Conservation (phyloP, 176 grass and related monocot species). For the Rhipidocladum racemiflorum region DNA sequence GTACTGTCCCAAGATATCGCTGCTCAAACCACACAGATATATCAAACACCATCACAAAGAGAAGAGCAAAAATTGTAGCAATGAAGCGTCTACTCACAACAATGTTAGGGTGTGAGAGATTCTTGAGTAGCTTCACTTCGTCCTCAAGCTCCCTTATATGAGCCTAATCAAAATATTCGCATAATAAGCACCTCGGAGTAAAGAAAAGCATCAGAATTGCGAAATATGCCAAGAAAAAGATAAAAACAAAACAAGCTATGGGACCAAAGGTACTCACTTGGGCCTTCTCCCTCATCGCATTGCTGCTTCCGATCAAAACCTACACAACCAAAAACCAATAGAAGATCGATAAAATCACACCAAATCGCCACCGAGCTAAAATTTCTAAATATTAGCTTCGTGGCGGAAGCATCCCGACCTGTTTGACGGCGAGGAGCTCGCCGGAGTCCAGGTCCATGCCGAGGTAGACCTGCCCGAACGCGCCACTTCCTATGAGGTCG, state of each 20-base stretch:
- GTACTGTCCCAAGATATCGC: conserved; percentile 78
- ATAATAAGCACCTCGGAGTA: not conserved
- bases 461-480: conserved; percentile 74
- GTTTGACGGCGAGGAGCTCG: conserved; percentile 88
- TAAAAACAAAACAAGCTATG: not conserved
- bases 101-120: conserved; percentile 87
- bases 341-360: not conserved
- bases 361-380: not conserved
- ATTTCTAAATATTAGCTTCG: not conserved
- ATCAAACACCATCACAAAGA: not conserved
- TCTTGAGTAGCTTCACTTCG: conserved; percentile 90
- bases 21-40: conserved; percentile 23
- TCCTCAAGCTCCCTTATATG: conserved; percentile 86
- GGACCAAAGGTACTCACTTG: conserved; percentile 42
- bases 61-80: not conserved
- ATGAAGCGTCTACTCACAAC: conserved; percentile 52
- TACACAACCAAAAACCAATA: conserved; percentile 31
- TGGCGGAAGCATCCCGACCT: conserved; percentile 38
- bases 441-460: conserved; percentile 93
- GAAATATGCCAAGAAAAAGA: not conserved
- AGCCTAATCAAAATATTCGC: conserved; percentile 39
- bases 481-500: conserved; percentile 70
- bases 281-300: conserved; percentile 70
- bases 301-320: conserved; percentile 74
- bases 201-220: not conserved